phyloP scores from a whole-genome alignment of 768 basidiomycete genomes.

The Tricholoma saponaceum region DNA sequence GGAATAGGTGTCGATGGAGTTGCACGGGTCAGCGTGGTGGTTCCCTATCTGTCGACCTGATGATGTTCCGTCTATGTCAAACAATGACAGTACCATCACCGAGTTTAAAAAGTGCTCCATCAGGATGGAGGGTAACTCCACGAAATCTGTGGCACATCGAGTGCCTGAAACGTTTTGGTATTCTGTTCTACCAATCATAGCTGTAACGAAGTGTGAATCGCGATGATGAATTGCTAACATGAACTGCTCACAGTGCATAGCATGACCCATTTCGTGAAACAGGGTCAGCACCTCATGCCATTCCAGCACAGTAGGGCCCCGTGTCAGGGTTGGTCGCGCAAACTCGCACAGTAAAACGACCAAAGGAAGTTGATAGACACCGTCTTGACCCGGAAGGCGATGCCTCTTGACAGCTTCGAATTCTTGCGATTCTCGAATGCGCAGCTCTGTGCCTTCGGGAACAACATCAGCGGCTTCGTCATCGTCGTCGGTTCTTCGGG shows the following conservation, averaged over 20 bases:
- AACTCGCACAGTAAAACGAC: slow-evolving; percentile 93
- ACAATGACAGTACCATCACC: slow-evolving; percentile 75
- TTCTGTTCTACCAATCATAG: slow-evolving; percentile 96
- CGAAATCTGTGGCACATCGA: slow-evolving; percentile 96
- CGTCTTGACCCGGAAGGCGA: slow-evolving; percentile 55
- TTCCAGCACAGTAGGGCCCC: slow-evolving; percentile 68
- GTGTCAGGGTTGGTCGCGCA: slow-evolving; percentile 50
- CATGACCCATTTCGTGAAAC: slow-evolving; percentile 99
- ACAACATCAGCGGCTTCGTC: slow-evolving; percentile 66
- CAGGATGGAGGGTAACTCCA: slow-evolving; percentile 94
- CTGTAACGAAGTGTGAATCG: slow-evolving; percentile 34
- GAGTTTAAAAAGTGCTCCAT: slow-evolving; percentile 98
- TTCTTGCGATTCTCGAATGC: slow-evolving; percentile 45
- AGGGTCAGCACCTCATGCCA: slow-evolving; percentile 95
- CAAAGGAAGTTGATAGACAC: slow-evolving; percentile 82
- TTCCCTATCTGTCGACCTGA: slow-evolving; percentile 48
- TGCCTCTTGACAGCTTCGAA: slow-evolving; percentile 65
- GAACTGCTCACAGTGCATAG: slow-evolving; percentile 87
- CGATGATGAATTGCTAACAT: neutral
- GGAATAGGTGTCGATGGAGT: slow-evolving; percentile 82
- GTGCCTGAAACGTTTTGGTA: slow-evolving; percentile 98
- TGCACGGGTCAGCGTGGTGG: slow-evolving; percentile 72
- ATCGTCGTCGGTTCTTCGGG: slow-evolving; percentile 88
- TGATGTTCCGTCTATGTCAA: slow-evolving; percentile 50
- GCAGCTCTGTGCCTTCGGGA: slow-evolving; percentile 33